Base-by-base conservation (phyloP, 2,329 filamentous ascomycete genomes). In the Paecilomyces sp. region DNA sequence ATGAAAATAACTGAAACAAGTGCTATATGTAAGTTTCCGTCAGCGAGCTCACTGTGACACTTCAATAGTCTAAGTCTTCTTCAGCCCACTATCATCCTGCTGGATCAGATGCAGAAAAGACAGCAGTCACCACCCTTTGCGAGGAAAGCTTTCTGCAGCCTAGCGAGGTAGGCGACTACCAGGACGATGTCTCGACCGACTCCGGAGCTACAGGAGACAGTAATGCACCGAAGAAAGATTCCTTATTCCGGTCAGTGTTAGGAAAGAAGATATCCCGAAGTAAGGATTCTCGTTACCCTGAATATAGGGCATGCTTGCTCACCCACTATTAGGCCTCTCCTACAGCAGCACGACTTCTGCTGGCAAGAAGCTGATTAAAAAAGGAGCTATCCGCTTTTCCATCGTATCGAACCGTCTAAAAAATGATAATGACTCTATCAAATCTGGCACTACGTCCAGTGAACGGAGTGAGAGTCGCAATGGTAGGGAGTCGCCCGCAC, bases 371-470 rank as follows among this genome's bases (percentile, higher is more conserved):
- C 60, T 72, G 12, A 60, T 68, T 53, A 70, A 70, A 52, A 63
- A 66, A 55, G 67, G 65, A 51, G 70, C 64, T 1, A 65, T 72
- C 33, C 65, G 69, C 9, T 70, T 72, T 54, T 70, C 69, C 15
- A 66, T 71, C 18, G 66, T 70, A 11, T 64, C 64, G 1, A 70
- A 66, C 50, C 55, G 63, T 1, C 60, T 63, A 11, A 64, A 63
- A 30, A 63, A 59, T 28, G 61, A 61, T 33, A 61, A 59, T 31
- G 63, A 62, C 13, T 57, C 57, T 3, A 60, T 62, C 3, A 61
- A 65, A 18, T 41, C 54, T 28, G 60, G 56, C 36, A 55, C 18
- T 31, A 52, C 18, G 8, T 13, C 57, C 8, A 57, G 54, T 11
- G 59, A 61, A n/a, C n/a, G 57, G 58, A 41, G 64, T 57, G 51